A percentile compares a stretch with the other conserved stretches of the same genome.
These are phyloP conservation scores for Setomelanomma holmii DNA, from an alignment of 2,329 filamentous ascomycete genomes.

Conservation along the genomic window DNA sequence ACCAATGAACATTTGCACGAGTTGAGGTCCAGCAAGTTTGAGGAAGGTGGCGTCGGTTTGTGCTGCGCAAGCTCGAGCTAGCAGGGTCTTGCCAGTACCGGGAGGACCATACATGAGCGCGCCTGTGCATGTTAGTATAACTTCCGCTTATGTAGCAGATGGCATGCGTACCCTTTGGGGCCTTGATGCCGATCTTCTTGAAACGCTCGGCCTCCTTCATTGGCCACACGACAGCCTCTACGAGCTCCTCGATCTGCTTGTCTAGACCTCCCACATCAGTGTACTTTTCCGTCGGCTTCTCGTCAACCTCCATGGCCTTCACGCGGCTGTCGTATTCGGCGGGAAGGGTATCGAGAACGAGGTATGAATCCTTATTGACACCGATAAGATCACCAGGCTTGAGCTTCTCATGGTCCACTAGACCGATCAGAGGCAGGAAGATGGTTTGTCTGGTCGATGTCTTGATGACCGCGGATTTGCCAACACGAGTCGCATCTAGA, in stretches of 20 bases:
- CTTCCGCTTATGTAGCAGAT: not conserved
- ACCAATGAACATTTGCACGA: conserved; percentile 99
- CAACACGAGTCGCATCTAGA: conserved; percentile 92
- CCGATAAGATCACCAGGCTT: conserved; percentile 97
- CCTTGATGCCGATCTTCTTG: conserved; percentile 99
- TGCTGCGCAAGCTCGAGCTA: conserved; percentile 94
- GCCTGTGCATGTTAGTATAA: conserved; percentile 56
- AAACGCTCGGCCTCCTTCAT: conserved; percentile 99
- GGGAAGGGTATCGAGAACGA: conserved; percentile 93
- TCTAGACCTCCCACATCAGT: conserved; percentile 96
- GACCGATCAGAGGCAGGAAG: conserved; percentile 94
- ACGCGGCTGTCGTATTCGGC: conserved; percentile 98
- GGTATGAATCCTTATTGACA: conserved; percentile 98
- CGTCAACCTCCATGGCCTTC: conserved; percentile 99
- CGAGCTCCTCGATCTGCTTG: conserved; percentile 98
- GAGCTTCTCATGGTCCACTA: conserved; percentile 93
- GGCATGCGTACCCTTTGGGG: conserved; percentile 80
- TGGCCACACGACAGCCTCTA: conserved; percentile 98
- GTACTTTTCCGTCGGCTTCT: conserved; percentile 99
- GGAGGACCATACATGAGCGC: conserved; percentile 97
- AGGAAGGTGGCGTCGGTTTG: conserved; percentile 99
- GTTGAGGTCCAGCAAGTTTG: conserved; percentile 94
- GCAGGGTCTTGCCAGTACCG: conserved; percentile 87
- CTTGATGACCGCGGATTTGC: conserved; percentile 99
- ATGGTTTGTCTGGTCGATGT: conserved; percentile 98